Evolutionary conservation across 2,329 filamentous ascomycete genomes (phyloP).

Genomic region (Cladosporium oxysporum): DNA sequence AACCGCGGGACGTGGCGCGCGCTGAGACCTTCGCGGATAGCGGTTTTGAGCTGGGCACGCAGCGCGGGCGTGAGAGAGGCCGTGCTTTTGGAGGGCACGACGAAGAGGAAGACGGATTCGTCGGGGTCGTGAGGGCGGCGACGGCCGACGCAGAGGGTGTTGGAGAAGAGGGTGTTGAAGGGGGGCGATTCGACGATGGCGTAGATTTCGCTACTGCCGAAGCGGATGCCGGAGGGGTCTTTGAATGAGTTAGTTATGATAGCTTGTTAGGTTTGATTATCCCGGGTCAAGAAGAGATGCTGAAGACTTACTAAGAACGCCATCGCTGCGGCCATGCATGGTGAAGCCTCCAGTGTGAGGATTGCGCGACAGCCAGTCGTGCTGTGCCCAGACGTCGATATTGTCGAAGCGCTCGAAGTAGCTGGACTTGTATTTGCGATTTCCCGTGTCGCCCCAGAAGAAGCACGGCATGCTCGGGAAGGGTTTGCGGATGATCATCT

Average conservation of each 20-base stretch:
- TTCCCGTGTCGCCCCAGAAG: slow-evolving; percentile 48
- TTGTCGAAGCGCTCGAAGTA: slow-evolving; percentile 49
- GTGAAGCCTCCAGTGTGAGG: slow-evolving; percentile 44
- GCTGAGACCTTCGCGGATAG: slow-evolving; percentile 33
- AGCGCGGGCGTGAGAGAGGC: slow-evolving; percentile 34
- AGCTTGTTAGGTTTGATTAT: too few relatives aligned
- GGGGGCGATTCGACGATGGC: slow-evolving; percentile 47
- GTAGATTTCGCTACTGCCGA: slow-evolving; percentile 51
- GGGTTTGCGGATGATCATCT: slow-evolving; percentile 48
- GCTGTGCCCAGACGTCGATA: slow-evolving; percentile 47
- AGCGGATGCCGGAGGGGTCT: slow-evolving; percentile 51
- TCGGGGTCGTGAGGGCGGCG: slow-evolving; percentile 40
- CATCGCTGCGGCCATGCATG: slow-evolving; percentile 50
- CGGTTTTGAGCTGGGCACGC: slow-evolving; percentile 27
- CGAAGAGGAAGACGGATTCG: slow-evolving; percentile 45
- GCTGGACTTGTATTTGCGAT: slow-evolving; percentile 44
- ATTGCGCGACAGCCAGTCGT: slow-evolving; percentile 49
- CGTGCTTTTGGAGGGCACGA: slow-evolving; percentile 36
- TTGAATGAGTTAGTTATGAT: slow-evolving; percentile 6
- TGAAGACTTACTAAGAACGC: slow-evolving; percentile 42
- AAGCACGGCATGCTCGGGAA: slow-evolving; percentile 51
- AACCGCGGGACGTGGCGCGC: slow-evolving; percentile 46
- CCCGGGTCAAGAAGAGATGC: too few relatives aligned
- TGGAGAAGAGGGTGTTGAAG: slow-evolving; percentile 40
- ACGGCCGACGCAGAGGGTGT: slow-evolving; percentile 44